Base-by-base conservation (phyloP, 768 basidiomycete species). In the Hericium coralloides region DNA sequence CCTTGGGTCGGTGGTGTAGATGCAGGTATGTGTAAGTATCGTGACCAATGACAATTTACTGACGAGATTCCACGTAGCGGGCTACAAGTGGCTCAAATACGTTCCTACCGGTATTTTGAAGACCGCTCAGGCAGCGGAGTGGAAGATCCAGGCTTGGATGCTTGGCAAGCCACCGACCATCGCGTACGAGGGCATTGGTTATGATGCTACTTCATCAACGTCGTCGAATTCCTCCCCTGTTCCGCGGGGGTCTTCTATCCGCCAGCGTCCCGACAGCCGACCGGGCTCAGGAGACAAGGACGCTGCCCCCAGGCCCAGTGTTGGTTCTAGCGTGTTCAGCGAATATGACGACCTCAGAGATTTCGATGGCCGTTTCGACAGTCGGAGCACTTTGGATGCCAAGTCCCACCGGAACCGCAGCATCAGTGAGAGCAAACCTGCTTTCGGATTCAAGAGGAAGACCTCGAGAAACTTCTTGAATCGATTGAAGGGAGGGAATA, bases 111-210 rank as follows among this genome's bases (percentile, higher is more conserved):
- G 89, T 26, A 82, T 99, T 39, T 76, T 99, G 60, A 93, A 90
- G 74, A 94, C 94, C 0, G 95, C 94, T 0, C 94, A 95, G 69
- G 91, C 93, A 4, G 95, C 95, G 0, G 95, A 99, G 67, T 98
- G 94, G 94, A 92, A 89, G 69, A 76, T 98, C 48, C 93, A 97
- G 66, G 89, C 91, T 0, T 98, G 95, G 91, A 91, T 92, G 85
- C 81, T 99, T 31, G 97, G 95, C 61, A 98, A 98, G 65, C 91
- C 92, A 17, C 95, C 94, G 10, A 84, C 86, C 1, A 76, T 92
- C 43, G 78, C 87, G 1, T 92, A 85, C 64, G 81, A 90, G 64
- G 92, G 91, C 31, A 94, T 97, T 65, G 92, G 89, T 18, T 92
- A 88, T 66, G 83, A 83, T 45, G 81, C 60, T 37, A 58, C 49